Evolutionary conservation across 352 stramenopile genomes (phyloP), one percentile per base, ranked within the genome.

Genomic region (Peronosclerospora sorghi): DNA sequence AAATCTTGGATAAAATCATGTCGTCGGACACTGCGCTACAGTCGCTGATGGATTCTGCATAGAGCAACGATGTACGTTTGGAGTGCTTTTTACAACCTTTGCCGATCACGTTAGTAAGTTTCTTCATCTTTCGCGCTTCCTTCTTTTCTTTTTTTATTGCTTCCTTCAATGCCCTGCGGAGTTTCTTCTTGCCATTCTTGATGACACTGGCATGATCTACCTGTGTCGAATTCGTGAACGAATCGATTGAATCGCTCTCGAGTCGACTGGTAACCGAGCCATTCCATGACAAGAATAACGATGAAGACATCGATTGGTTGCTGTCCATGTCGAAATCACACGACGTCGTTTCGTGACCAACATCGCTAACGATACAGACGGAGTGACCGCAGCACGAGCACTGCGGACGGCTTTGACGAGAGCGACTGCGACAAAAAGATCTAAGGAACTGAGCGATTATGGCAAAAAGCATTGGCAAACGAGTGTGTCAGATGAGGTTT

Each of bases 61-160:
- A 26, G 6, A 26, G 21, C 21, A 26, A 26, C 6, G 21, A 3
- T 26, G 6, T 6, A 3, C 4, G 21, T 7, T 26, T 26, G 21
- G 3, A 7, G 21, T 26, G 21, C 6, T 26, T 26, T 26, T 26
- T 26, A 3, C 21, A 26, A 26, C 4, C 3, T 6, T 26, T 26
- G 32, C 53, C 47, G 2, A 47, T 41, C 41, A 56, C 59, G 23
- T 44, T 8, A 2, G 41, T 30, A 5, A 56, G 44, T 43, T 66
- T 70, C 38, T 57, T 28, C 29, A 62, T 50, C 35, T 65, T 65
- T 13, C 53, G 52, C 18, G 53, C 46, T 45, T 71, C 41, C 35
- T 66, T 74, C 23, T 53, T 48, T 37, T 74, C 63, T 23, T 51
- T 40, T 10, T 53, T 54, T 13, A 58, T 20, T 3, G 54, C 53